Evolutionary conservation across 805 yeast species (phyloP).

Genomic region (Candida takata): DNA sequence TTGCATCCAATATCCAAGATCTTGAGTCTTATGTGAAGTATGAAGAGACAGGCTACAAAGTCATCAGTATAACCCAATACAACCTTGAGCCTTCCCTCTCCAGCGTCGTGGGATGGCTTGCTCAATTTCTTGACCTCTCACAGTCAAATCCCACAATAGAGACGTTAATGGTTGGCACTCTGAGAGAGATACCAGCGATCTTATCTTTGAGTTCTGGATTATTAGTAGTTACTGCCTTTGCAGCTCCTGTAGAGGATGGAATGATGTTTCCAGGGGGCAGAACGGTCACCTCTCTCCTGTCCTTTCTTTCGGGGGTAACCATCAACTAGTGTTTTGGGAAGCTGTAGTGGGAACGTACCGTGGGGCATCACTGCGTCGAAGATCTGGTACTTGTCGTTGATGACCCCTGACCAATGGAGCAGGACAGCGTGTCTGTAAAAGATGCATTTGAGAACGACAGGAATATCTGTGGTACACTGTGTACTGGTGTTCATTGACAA

Average conservation of each 20-base stretch:
- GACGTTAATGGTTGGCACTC: constrained; percentile 71
- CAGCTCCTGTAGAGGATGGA: constrained; percentile 74
- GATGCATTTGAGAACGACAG: constrained; percentile 70
- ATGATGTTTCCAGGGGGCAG: constrained; percentile 70
- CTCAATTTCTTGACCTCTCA: constrained; percentile 55
- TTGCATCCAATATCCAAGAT: constrained; percentile 64
- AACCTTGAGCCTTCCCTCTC: constrained; percentile 57
- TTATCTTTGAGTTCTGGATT: constrained; percentile 66
- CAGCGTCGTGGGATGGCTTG: constrained; percentile 44
- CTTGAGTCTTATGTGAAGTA: constrained; percentile 57
- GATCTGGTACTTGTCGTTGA: constrained; percentile 59
- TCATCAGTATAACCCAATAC: constrained; percentile 65
- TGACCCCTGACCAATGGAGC: constrained; percentile 68
- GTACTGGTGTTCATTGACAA: constrained; percentile 60
- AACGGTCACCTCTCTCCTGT: constrained; percentile 80
- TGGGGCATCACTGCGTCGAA: constrained; percentile 75
- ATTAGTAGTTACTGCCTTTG: constrained; percentile 71
- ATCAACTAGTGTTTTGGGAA: constrained; percentile 67
- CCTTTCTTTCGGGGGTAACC: constrained; percentile 79
- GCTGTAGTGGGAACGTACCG: constrained; percentile 62
- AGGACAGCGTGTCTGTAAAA: constrained; percentile 68
- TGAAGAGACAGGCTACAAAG: constrained; percentile 61
- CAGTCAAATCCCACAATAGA: constrained; percentile 68
- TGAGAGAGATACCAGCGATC: constrained; percentile 66
- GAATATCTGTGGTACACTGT: too few species aligned